A percentile compares a stretch with the other conserved stretches of the same genome.
These are phyloP conservation scores for Bjerkandera adusta DNA, from an alignment of 1,284 basidiomycete species.

Conservation along the genomic window DNA sequence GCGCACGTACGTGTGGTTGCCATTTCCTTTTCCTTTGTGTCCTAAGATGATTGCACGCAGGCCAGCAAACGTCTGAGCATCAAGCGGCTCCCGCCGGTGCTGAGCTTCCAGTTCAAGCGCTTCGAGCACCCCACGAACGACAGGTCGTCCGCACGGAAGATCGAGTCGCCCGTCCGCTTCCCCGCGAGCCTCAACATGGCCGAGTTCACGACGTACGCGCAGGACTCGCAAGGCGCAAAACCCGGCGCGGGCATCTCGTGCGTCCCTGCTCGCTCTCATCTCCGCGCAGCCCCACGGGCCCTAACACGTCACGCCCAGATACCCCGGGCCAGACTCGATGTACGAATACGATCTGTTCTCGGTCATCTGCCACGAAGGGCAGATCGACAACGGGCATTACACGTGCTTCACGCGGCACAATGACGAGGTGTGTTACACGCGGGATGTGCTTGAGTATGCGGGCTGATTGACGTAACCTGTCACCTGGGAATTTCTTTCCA, in stretches of 20 bases:
- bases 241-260: conserved; percentile 29
- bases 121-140: conserved; percentile 88
- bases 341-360: conserved; percentile 94
- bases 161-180: conserved; percentile 83
- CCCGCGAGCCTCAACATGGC: conserved; percentile 87
- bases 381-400: conserved; percentile 94
- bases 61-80: conserved; percentile 86
- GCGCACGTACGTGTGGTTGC: conserved; percentile 47
- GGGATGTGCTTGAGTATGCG: conserved; percentile 1
- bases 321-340: conserved; percentile 62
- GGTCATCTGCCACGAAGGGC: conserved; percentile 93
- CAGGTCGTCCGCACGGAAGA: conserved; percentile 73
- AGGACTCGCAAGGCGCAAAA: conserved; percentile 39
- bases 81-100: conserved; percentile 82
- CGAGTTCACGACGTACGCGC: conserved; percentile 72
- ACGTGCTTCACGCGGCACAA: conserved; percentile 79
- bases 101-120: conserved; percentile 97
- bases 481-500: conserved; percentile 30
- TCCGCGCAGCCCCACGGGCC: not conserved
- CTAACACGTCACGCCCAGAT: conserved; percentile 20
- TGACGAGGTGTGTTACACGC: conserved; percentile 69
- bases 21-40: conserved; percentile 8
- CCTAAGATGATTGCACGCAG: conserved; percentile 27
- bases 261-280: conserved; percentile 20
- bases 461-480: too few relatives aligned